Evolutionary conservation across 1,139 yeast species (phyloP), one percentile per base, ranked within the genome.

Genomic region (Zygosaccharomyces sapae): DNA sequence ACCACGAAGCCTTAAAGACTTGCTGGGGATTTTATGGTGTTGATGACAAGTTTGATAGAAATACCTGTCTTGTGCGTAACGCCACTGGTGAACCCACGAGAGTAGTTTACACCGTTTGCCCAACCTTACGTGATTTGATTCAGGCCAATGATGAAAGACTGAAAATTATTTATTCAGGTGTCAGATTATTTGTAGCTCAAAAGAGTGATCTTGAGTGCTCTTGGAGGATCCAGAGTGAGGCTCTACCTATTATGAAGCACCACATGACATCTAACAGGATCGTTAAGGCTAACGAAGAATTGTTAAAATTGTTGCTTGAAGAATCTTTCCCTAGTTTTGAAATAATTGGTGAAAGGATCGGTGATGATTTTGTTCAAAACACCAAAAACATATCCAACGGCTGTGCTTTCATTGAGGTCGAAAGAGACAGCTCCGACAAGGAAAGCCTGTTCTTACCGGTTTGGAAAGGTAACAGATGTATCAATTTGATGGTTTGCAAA

Each of bases 221-320:
- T 47, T 94, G 98, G 98, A 82, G 99, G 71, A 85, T 90, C 29
- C 97, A 92, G 70, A 82, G 84, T 63, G 98, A 94, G 69, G 84
- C 84, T 53, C 68, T 87, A 61, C 77, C 85, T 68, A 70, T 86
- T 45, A 70, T 85, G 61, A 79, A 73, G 56, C 69, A 70, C 42
- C 80, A 72, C 63, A 72, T 89, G 61, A 77, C 83, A 18, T 70
- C 75, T 3, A 70, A 73, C 46, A 77, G 94, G 70, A 76, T 77
- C 50, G 72, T 83, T 44, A 69, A 74, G 18, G 63, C 67, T 10
- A 79, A 75, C 55, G 68, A 80, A 58, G 77, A 77, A 31, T 71
- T 86, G 52, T 76, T 90, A 61, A 81, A 83, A 65, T 66, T 73
- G 44, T 72, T 90, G 58, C 76, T 92, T 66, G 73, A 76, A 56